These are phyloP conservation scores for Puya raimondii DNA, from an alignment of 176 grass and related monocot species.

Conservation along the genomic window DNA sequence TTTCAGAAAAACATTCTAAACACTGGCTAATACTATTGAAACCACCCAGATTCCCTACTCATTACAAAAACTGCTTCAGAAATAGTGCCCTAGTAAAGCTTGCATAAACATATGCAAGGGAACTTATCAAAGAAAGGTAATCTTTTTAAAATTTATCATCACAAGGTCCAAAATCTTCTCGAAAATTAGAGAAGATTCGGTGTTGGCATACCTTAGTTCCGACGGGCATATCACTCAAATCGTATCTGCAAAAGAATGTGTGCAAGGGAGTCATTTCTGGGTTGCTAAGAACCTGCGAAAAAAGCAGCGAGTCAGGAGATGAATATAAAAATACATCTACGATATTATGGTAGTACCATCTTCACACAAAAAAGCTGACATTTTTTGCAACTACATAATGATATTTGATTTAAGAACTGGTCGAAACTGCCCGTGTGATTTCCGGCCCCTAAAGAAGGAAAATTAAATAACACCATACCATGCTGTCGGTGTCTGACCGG, in stretches of 20 bases:
- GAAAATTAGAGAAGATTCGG: not conserved
- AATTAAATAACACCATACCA: no score
- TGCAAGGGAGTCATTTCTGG: constrained; percentile 94
- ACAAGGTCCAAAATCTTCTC: not conserved
- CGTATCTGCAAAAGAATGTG: constrained; percentile 93
- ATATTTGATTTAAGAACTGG: no score
- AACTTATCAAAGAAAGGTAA: not conserved
- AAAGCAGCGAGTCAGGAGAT: not conserved
- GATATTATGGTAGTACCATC: not conserved
- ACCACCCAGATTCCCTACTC: not conserved
- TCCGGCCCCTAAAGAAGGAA: no score
- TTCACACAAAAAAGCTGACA: not conserved
- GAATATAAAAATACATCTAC: not conserved
- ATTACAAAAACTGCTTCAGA: not conserved
- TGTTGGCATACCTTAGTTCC: constrained; percentile 69
- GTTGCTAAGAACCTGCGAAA: constrained; percentile 84
- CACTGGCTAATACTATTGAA: not conserved
- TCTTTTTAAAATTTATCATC: no score
- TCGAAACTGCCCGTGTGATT: no score
- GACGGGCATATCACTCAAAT: constrained; percentile 95
- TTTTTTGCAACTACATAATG: not conserved
- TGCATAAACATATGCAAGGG: not conserved
- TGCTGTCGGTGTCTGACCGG: no score
- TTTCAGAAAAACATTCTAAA: not conserved
- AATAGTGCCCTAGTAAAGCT: not conserved